Evolutionary conservation across 1,284 basidiomycete species (phyloP).

Genomic region (Apiotrichum montevideense): DNA sequence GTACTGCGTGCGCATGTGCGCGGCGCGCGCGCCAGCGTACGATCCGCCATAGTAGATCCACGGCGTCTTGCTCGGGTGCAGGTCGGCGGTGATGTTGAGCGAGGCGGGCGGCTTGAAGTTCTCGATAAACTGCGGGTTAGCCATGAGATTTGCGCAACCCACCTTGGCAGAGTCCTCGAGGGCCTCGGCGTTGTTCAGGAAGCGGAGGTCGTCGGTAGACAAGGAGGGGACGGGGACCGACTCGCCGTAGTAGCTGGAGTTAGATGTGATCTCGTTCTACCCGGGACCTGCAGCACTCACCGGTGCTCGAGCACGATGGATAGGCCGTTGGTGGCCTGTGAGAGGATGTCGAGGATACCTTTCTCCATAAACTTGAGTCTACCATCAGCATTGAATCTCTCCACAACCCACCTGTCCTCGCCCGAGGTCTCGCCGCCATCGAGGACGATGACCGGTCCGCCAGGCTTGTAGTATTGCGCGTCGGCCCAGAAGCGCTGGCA

Average conservation of each 20-base stretch:
- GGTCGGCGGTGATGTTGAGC: conserved; percentile 59
- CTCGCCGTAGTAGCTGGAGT: conserved; percentile 52
- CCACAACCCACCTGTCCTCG: conserved; percentile 25
- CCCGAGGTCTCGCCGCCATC: conserved; percentile 73
- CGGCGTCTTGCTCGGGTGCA: conserved; percentile 53
- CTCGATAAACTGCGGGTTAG: conserved; percentile 63
- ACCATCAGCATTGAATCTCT: not conserved
- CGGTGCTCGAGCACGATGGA: conserved; percentile 89
- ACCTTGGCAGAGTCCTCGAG: conserved; percentile 77
- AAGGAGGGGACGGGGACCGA: conserved; percentile 64
- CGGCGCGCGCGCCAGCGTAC: conserved; percentile 84
- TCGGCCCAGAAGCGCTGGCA: conserved; percentile 74
- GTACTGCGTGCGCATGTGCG: conserved; percentile 70
- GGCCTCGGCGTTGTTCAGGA: conserved; percentile 81
- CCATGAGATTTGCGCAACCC: too few relatives aligned
- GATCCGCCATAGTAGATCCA: conserved; percentile 90
- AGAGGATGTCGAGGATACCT: conserved; percentile 78
- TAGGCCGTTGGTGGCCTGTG: conserved; percentile 70
- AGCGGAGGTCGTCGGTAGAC: conserved; percentile 71
- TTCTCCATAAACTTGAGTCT: conserved; percentile 47
- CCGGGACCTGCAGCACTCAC: conserved; percentile 43
- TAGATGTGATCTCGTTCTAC: not conserved
- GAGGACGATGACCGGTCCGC: conserved; percentile 71
- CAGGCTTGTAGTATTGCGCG: conserved; percentile 67
- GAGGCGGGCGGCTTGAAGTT: conserved; percentile 59